Conservation (phyloP, 2,329 filamentous ascomycete genomes). For the Mycosphaerelloides madeirae region DNA sequence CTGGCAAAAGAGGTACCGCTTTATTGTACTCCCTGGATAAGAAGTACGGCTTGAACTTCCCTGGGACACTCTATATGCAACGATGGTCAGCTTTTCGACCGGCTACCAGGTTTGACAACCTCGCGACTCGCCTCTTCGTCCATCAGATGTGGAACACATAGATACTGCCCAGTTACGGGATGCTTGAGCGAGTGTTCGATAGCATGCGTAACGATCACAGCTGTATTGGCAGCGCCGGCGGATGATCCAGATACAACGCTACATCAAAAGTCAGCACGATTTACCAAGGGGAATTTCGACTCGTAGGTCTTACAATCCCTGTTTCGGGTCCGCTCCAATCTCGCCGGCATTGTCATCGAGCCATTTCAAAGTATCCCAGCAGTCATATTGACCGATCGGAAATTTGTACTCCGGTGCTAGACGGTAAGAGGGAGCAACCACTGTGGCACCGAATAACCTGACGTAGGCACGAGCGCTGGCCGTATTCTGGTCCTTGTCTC, state of each 20-base stretch:
- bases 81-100: too few species aligned
- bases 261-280: too few species aligned
- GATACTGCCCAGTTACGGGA: constrained; percentile 39
- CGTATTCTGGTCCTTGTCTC: constrained; percentile 16
- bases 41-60: too few species aligned
- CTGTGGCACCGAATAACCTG: constrained; percentile 8
- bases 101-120: constrained; percentile 39
- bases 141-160: constrained; percentile 41
- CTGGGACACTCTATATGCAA: too few species aligned
- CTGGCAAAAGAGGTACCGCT: constrained; percentile 3
- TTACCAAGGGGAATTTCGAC: too few species aligned
- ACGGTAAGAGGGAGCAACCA: constrained; percentile 30
- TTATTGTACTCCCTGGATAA: constrained; percentile 23
- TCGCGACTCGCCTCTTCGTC: constrained; percentile 31
- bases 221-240: constrained; percentile 40
- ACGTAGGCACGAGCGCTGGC: constrained; percentile 12
- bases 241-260: constrained; percentile 44
- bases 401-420: constrained; percentile 46
- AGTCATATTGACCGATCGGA: constrained; percentile 41
- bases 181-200: constrained; percentile 39
- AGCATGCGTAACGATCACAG: constrained; percentile 37
- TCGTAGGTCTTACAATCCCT: too few species aligned
- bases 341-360: constrained; percentile 30
- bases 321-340: constrained; percentile 34
- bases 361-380: constrained; percentile 41